These are phyloP conservation scores for Priceomyces castillae DNA, from an alignment of 805 yeast species.

Conservation along the genomic window DNA sequence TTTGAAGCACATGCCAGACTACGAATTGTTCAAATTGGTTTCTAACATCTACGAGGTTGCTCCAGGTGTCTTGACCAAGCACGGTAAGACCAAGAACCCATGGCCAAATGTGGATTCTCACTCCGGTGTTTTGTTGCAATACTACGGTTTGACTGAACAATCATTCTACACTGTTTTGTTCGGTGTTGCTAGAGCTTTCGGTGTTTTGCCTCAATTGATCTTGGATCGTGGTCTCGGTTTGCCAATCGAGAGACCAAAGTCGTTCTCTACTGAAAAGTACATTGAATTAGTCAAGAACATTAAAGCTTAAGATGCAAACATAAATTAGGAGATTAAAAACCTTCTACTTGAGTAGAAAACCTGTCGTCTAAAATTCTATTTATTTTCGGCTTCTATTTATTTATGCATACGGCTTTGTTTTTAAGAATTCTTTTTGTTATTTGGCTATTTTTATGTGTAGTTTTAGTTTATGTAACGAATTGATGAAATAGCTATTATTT, in stretches of 20 bases:
- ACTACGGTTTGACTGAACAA: constrained; percentile 73
- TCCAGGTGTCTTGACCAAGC: constrained; percentile 69
- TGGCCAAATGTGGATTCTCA: constrained; percentile 82
- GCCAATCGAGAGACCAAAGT: constrained; percentile 81
- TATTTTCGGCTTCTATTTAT: constrained; percentile 5
- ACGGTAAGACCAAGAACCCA: constrained; percentile 85
- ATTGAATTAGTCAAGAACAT: constrained; percentile 67
- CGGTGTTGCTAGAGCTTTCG: constrained; percentile 79
- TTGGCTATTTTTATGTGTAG: constrained; percentile 8
- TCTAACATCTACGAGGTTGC: constrained; percentile 65
- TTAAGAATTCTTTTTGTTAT: constrained; percentile 4
- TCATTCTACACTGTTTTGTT: constrained; percentile 77
- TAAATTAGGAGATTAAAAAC: not conserved
- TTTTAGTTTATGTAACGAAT: constrained; percentile 12
- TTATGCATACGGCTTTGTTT: constrained; percentile 7
- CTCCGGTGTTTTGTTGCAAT: constrained; percentile 75
- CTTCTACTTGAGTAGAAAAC: not conserved
- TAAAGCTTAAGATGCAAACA: constrained; percentile 12
- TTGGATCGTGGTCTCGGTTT: constrained; percentile 75
- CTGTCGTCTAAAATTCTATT: not conserved
- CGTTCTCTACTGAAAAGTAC: constrained; percentile 92
- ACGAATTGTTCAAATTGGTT: constrained; percentile 65
- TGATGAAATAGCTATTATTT: constrained; percentile 8
- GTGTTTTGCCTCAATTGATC: constrained; percentile 74
- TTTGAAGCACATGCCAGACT: constrained; percentile 56